A percentile compares a stretch with the other conserved stretches of the same genome.
Evolutionary conservation across 2,329 filamentous ascomycete species (phyloP).

Genomic region (Epichloe uncinata): DNA sequence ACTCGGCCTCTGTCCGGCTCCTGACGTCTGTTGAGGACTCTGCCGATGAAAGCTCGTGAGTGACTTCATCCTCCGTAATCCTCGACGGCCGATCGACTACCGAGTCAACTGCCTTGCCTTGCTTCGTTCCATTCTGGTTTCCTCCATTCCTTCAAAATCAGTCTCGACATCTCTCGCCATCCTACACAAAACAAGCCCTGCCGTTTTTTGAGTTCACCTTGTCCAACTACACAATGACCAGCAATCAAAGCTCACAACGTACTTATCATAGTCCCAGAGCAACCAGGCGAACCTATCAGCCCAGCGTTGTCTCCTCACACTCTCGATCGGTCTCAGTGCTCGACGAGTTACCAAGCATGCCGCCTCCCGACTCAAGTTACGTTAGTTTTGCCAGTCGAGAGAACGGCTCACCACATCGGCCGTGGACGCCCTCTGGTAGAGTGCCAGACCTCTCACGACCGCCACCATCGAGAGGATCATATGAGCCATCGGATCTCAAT

Average conservation of each 20-base stretch:
- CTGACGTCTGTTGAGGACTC: constrained; percentile 50
- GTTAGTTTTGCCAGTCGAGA: constrained; percentile 38
- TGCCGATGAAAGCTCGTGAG: constrained; percentile 40
- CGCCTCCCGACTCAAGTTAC: constrained; percentile 51
- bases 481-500: constrained; percentile 80
- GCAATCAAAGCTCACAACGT: constrained; percentile 25
- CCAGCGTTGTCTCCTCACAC: constrained; percentile 35
- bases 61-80: constrained; percentile 18
- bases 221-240: constrained; percentile 4
- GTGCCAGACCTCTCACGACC: constrained; percentile 54
- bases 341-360: constrained; percentile 44
- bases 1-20: constrained; percentile 43
- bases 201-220: constrained; percentile 20
- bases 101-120: neutral
- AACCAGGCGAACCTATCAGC: constrained; percentile 35
- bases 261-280: constrained; percentile 26
- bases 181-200: neutral
- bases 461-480: constrained; percentile 56
- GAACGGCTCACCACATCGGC: constrained; percentile 35
- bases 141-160: neutral
- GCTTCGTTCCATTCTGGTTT: neutral
- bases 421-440: constrained; percentile 42
- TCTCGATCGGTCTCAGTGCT: constrained; percentile 36
- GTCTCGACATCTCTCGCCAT: neutral
- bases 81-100: too few relatives aligned